Conservation (phyloP, 176 grass and related monocot genomes). For the Dactylis glomerata region DNA sequence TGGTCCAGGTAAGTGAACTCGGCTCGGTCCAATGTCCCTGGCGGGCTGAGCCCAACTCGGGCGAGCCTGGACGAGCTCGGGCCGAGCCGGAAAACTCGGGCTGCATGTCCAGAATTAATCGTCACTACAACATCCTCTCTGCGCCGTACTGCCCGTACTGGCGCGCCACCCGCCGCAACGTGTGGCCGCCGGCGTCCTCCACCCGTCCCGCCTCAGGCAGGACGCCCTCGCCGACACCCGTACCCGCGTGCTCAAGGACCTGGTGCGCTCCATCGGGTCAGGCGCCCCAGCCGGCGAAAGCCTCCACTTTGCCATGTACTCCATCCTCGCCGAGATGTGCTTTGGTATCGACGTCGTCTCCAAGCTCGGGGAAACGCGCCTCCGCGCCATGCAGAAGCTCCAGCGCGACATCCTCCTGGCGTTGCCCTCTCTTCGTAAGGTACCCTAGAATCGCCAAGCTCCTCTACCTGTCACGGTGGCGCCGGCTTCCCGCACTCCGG, state of each 20-base stretch:
- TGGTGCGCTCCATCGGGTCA: background rate
- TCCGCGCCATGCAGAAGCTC: background rate
- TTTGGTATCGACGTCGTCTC: background rate
- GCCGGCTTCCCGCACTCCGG: conserved; percentile 10
- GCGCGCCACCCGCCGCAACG: background rate
- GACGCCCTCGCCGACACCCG: background rate
- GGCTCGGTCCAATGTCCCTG: too few relatives aligned
- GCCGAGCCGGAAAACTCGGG: too few relatives aligned
- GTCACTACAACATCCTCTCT: conserved; percentile 9
- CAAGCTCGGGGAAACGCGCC: background rate
- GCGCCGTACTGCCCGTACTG: too few relatives aligned
- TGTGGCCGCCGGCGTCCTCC: background rate
- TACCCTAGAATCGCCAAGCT: background rate
- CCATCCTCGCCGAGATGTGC: background rate
- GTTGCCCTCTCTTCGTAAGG: background rate
- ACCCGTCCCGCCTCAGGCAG: background rate
- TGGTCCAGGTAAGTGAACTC: too few relatives aligned
- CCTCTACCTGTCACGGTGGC: conserved; percentile 9
- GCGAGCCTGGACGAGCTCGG: too few relatives aligned
- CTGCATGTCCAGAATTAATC: too few relatives aligned
- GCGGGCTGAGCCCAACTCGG: too few relatives aligned
- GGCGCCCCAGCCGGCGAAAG: background rate
- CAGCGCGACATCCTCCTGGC: background rate
- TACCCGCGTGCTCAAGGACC: background rate
- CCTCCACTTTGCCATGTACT: conserved; percentile 3